A percentile compares a stretch with the other conserved stretches of the same genome.
These are phyloP conservation scores for Globisporangium takayamanum DNA, from an alignment of 352 stramenopile species.

Conservation along the genomic window DNA sequence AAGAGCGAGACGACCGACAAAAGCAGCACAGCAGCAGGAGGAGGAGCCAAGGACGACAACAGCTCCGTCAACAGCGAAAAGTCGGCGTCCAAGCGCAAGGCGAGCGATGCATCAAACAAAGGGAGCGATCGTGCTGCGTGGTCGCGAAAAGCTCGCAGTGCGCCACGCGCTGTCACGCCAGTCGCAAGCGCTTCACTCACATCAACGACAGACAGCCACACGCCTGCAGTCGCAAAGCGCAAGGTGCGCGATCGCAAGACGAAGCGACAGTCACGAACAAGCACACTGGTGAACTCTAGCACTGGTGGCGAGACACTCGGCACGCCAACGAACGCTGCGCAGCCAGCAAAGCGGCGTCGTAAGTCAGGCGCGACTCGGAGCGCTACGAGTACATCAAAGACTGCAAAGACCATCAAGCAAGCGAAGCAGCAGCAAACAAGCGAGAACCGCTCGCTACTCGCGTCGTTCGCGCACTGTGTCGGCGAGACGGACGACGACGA, in stretches of 20 bases:
- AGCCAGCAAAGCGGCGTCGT: constrained; percentile 26
- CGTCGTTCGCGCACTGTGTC: constrained; percentile 8
- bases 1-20: background rate
- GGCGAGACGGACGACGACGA: constrained; percentile 1
- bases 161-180: background rate
- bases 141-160: too few species aligned
- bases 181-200: background rate
- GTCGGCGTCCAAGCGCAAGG: too few species aligned
- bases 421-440: background rate
- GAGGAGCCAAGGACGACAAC: background rate
- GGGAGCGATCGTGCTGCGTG: too few species aligned
- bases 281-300: constrained; percentile 20
- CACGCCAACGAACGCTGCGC: constrained; percentile 30
- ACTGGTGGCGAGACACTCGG: constrained; percentile 31
- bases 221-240: background rate
- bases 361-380: background rate
- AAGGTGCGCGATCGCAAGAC: constrained; percentile 2
- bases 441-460: constrained; percentile 7
- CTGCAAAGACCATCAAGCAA: background rate
- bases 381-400: background rate
- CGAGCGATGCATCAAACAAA: too few species aligned
- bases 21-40: background rate
- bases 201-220: background rate
- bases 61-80: too few species aligned
- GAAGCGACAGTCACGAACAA: constrained; percentile 31